Percentiles rank a stretch among this genome's conserved stretches.
phyloP scores from a whole-genome alignment of 495 filamentous ascomycete species.

The Xylaria flabelliformis region DNA sequence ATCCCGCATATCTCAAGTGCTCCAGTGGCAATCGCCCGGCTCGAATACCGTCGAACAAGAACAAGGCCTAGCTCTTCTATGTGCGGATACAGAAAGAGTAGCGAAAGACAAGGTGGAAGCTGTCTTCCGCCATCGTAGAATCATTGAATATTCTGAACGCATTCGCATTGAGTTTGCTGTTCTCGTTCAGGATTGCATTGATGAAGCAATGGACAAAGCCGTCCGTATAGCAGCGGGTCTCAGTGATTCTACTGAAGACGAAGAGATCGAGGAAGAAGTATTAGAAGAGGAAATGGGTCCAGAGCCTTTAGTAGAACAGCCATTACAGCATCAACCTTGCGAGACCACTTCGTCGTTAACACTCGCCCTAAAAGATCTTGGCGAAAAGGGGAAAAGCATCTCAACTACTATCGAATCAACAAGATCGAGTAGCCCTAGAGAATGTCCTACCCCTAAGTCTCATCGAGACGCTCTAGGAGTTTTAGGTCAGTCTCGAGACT shows the following conservation, averaged over 20 bases:
- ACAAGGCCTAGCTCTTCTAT: constrained; percentile 85
- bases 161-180: constrained; percentile 92
- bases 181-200: constrained; percentile 92
- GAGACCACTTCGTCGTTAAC: constrained; percentile 65
- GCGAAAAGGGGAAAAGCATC: constrained; percentile 49
- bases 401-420: constrained; percentile 56
- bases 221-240: constrained; percentile 83
- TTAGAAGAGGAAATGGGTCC: constrained; percentile 39
- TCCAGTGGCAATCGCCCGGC: constrained; percentile 94
- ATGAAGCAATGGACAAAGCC: constrained; percentile 89
- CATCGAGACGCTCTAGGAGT: constrained; percentile 72
- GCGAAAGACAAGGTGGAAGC: constrained; percentile 90
- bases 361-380: constrained; percentile 58
- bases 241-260: constrained; percentile 73
- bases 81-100: constrained; percentile 82
- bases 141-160: constrained; percentile 94
- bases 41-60: constrained; percentile 93
- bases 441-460: constrained; percentile 89
- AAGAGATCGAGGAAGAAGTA: constrained; percentile 52
- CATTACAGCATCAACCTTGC: constrained; percentile 59
- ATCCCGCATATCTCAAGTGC: constrained; percentile 86
- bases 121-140: constrained; percentile 85
- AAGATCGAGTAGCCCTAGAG: constrained; percentile 87
- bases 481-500: constrained; percentile 65
- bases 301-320: constrained; percentile 49